phyloP scores from a whole-genome alignment of 306 rosid genomes.

The Hippophae tibetana region DNA sequence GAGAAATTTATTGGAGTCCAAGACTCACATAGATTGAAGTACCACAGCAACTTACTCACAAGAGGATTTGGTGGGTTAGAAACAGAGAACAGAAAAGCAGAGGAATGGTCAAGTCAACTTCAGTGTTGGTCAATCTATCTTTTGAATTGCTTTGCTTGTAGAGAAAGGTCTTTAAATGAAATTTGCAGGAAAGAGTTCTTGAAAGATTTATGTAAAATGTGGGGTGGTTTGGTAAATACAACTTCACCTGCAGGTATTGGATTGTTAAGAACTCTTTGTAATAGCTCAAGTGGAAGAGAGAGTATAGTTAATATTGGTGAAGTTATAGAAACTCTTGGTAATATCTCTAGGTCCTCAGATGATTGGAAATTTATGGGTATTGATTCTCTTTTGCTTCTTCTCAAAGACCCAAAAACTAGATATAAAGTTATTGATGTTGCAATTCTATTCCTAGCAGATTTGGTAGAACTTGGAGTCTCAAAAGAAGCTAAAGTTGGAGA shows the following conservation, averaged over 20 bases:
- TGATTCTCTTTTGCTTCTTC: constrained; percentile 43
- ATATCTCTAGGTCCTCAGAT: constrained; percentile 50
- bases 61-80: constrained; percentile 51
- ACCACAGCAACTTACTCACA: constrained; percentile 49
- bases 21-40: constrained; percentile 35
- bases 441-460: constrained; percentile 38
- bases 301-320: constrained; percentile 24
- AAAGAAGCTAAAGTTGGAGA: constrained; percentile 36
- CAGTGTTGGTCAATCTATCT: constrained; percentile 62
- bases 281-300: constrained; percentile 39
- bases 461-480: constrained; percentile 36
- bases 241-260: constrained; percentile 53
- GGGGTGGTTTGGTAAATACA: constrained; percentile 45
- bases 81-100: constrained; percentile 49
- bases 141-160: constrained; percentile 42
- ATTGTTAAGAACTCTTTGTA: constrained; percentile 40
- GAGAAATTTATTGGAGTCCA: constrained; percentile 30
- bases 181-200: constrained; percentile 42
- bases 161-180: constrained; percentile 33
- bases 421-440: constrained; percentile 28
- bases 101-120: constrained; percentile 61
- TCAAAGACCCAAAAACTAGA: constrained; percentile 49
- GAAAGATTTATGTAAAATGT: constrained; percentile 31
- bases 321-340: constrained; percentile 34
- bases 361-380: constrained; percentile 43